These are phyloP conservation scores for Corrigiola litoralis DNA, from an alignment of 179 eudicot genomes.

Conservation along the genomic window DNA sequence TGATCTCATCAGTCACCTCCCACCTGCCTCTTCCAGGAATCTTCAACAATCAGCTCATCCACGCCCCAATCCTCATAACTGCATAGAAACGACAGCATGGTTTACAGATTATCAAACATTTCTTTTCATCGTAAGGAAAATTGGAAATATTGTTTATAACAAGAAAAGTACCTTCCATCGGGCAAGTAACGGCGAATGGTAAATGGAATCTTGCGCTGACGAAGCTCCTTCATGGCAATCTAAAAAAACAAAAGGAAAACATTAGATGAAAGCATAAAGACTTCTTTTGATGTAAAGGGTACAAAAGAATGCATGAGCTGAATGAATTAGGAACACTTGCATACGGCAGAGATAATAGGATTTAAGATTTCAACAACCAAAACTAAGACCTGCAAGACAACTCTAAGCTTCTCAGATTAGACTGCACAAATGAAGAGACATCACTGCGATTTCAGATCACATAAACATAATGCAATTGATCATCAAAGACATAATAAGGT, in stretches of 20 bases:
- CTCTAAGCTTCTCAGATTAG: too few species aligned
- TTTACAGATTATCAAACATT: neutral
- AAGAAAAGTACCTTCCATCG: slow-evolving; percentile 67
- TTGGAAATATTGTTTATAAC: neutral
- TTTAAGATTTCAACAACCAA: too few species aligned
- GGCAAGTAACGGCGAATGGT: slow-evolving; percentile 95
- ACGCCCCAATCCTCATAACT: slow-evolving; percentile 99
- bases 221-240: slow-evolving; percentile 99
- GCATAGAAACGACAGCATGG: slow-evolving; percentile 2
- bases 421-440: too few species aligned
- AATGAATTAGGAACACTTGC: neutral
- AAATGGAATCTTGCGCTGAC: slow-evolving; percentile 87
- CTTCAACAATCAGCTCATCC: slow-evolving; percentile 91
- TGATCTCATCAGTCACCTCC: slow-evolving; percentile 59
- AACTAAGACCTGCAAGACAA: too few species aligned
- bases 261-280: neutral
- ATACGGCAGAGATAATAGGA: too few species aligned
- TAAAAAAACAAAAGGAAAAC: slow-evolving; percentile 7
- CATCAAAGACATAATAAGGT: too few species aligned
- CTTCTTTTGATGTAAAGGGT: too few species aligned
- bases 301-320: too few species aligned
- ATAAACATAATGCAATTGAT: too few species aligned
- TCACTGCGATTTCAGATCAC: too few species aligned
- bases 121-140: neutral
- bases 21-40: slow-evolving; percentile 98